These are phyloP conservation scores for Naganishia friedmannii DNA, from an alignment of 768 basidiomycete species.

Conservation along the genomic window DNA sequence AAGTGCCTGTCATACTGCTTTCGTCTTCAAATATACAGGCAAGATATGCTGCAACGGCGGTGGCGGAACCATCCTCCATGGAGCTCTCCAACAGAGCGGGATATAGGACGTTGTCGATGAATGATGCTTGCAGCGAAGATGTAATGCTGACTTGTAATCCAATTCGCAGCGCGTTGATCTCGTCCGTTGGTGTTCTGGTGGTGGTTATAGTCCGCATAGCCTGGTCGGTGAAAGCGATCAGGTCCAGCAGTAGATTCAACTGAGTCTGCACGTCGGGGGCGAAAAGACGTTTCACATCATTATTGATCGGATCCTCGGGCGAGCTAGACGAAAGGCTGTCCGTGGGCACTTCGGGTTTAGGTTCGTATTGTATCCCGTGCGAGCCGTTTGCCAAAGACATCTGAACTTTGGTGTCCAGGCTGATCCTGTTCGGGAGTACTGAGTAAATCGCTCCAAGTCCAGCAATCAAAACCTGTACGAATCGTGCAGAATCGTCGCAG, in stretches of 20 bases:
- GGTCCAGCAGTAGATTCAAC: slow-evolving; percentile 82
- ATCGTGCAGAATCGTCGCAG: slow-evolving; percentile 69
- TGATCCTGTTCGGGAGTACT: slow-evolving; percentile 79
- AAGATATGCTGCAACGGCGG: slow-evolving; percentile 92
- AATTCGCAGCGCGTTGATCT: neutral
- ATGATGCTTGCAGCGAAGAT: slow-evolving; percentile 75
- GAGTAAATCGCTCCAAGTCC: slow-evolving; percentile 91
- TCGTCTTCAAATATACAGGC: neutral
- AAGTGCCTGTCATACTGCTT: neutral
- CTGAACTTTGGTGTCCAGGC: slow-evolving; percentile 55
- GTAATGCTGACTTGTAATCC: slow-evolving; percentile 56
- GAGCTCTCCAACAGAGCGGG: slow-evolving; percentile 91
- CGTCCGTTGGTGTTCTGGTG: neutral
- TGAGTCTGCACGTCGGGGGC: slow-evolving; percentile 72
- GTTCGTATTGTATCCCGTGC: too few relatives aligned
- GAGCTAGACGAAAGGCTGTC: neutral
- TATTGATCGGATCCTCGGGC: neutral
- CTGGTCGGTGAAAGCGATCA: slow-evolving; percentile 68
- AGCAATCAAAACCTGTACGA: slow-evolving; percentile 93
- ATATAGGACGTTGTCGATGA: slow-evolving; percentile 88
- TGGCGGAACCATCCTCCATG: slow-evolving; percentile 85
- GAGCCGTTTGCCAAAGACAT: too few relatives aligned
- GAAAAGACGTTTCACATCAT: slow-evolving; percentile 54
- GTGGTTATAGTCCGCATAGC: neutral
- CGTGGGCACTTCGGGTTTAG: too few relatives aligned